Evolutionary conservation across 169 alveolate genomes (phyloP).

Genomic region (Plasmodium ovale): DNA sequence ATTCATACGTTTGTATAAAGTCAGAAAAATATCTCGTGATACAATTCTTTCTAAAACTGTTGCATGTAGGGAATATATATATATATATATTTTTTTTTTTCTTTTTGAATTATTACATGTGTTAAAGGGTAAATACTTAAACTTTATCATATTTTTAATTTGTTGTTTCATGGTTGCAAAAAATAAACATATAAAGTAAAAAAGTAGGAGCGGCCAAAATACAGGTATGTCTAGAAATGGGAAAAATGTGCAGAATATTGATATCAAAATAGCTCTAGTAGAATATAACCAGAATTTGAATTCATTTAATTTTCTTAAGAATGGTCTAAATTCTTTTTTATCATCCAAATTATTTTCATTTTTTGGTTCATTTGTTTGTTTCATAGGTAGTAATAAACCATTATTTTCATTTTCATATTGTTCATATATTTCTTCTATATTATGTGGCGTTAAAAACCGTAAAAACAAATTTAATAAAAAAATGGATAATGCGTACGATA

Average conservation of each 20-base stretch:
- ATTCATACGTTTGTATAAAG: background rate
- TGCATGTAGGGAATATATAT: too few species aligned
- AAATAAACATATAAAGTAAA: slow-evolving; percentile 90
- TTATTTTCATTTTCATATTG: slow-evolving; percentile 84
- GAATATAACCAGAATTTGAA: slow-evolving; percentile 91
- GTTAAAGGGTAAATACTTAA: slow-evolving; percentile 86
- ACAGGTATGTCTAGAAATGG: slow-evolving; percentile 91
- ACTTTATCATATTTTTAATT: slow-evolving; percentile 86
- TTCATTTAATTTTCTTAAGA: slow-evolving; percentile 91
- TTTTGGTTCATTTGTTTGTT: slow-evolving; percentile 46
- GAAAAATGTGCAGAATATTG: slow-evolving; percentile 80
- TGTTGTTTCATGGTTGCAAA: slow-evolving; percentile 92
- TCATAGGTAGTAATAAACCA: slow-evolving; percentile 84
- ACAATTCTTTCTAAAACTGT: too few species aligned
- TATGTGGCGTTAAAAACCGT: slow-evolving; percentile 84
- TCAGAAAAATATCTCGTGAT: too few species aligned
- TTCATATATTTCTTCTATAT: slow-evolving; percentile 85
- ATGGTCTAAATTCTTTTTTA: slow-evolving; percentile 91
- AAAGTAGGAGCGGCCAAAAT: slow-evolving; percentile 92
- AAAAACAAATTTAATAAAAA: slow-evolving; percentile 78
- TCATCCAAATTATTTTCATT: slow-evolving; percentile 59
- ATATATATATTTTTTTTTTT: background rate
- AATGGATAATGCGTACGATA: slow-evolving; percentile 85
- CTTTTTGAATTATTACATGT: slow-evolving; percentile 74
- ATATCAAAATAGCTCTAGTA: slow-evolving; percentile 82